phyloP scores from a whole-genome alignment of 352 stramenopile genomes.

The Thraustotheca clavata region DNA sequence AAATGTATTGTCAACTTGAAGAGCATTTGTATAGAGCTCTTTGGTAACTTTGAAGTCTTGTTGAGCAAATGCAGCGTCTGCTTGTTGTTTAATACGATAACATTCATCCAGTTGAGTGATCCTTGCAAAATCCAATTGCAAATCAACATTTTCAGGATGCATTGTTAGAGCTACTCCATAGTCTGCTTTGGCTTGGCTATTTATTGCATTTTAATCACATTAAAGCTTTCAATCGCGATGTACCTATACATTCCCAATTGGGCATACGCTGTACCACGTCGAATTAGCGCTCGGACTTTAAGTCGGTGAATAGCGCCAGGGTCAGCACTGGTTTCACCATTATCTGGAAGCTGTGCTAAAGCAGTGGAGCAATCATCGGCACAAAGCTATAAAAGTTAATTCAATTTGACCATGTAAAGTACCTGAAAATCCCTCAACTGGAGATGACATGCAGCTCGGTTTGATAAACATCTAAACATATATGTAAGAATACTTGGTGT shows the following conservation, averaged over 20 bases:
- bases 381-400: conserved; percentile 30
- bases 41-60: conserved; percentile 36
- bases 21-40: conserved; percentile 45
- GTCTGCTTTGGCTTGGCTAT: conserved; percentile 54
- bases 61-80: conserved; percentile 39
- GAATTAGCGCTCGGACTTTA: conserved; percentile 68
- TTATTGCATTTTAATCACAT: neutral
- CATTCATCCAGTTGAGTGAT: conserved; percentile 50
- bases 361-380: conserved; percentile 59
- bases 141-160: conserved; percentile 54
- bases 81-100: conserved; percentile 26
- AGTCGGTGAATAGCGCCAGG: conserved; percentile 29
- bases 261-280: conserved; percentile 58
- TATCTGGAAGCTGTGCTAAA: conserved; percentile 57
- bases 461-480: conserved; percentile 43
- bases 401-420: neutral
- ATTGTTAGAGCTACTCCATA: conserved; percentile 71
- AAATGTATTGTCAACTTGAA: conserved; percentile 45
- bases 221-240: neutral
- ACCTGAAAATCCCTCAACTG: conserved; percentile 47
- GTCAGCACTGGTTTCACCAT: conserved; percentile 22
- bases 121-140: conserved; percentile 60
- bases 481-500: neutral
- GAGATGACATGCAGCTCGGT: conserved; percentile 54
- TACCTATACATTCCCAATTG: conserved; percentile 41